A percentile compares a stretch with the other conserved stretches of the same genome.
phyloP scores from a whole-genome alignment of 2,329 filamentous ascomycete genomes.

The Metarhizium humberi region DNA sequence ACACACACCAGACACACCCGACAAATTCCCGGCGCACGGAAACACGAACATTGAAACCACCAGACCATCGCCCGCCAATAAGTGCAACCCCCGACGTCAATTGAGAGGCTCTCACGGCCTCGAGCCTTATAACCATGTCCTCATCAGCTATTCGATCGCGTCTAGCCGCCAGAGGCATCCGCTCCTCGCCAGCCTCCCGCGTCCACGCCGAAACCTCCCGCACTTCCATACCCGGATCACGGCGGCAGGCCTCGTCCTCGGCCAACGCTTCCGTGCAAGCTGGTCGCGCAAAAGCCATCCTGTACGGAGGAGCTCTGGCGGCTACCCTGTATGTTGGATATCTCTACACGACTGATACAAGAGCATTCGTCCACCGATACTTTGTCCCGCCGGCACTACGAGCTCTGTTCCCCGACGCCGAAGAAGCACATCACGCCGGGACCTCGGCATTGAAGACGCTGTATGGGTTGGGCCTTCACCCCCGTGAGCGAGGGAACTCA shows the following conservation, averaged over 20 bases:
- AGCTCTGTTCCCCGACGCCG: constrained; percentile 61
- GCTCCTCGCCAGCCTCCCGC: not conserved
- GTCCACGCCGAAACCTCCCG: constrained; percentile 3
- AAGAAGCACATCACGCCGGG: constrained; percentile 84
- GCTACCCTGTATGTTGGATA: constrained; percentile 41
- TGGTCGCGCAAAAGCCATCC: constrained; percentile 25
- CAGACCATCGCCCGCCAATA: not conserved
- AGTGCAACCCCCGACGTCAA: constrained; percentile 2
- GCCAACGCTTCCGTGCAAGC: constrained; percentile 17
- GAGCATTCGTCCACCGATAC: constrained; percentile 61
- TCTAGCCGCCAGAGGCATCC: constrained; percentile 7
- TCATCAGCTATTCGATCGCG: constrained; percentile 9
- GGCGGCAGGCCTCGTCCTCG: constrained; percentile 23
- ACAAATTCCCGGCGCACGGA: too few relatives aligned
- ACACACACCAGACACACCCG: too few relatives aligned
- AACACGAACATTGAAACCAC: too few relatives aligned
- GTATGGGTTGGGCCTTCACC: constrained; percentile 66
- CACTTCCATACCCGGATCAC: constrained; percentile 9
- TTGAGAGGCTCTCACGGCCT: constrained; percentile 9
- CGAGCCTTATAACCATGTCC: constrained; percentile 7
- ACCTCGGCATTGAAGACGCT: constrained; percentile 62
- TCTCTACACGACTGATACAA: constrained; percentile 65
- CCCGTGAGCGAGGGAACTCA: constrained; percentile 60
- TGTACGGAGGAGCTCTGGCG: constrained; percentile 32
- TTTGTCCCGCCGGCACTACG: constrained; percentile 58